A percentile compares a stretch with the other conserved stretches of the same genome.
Evolutionary conservation across 345 rosid species (phyloP).

Genomic region (Eutrema japonicum): DNA sequence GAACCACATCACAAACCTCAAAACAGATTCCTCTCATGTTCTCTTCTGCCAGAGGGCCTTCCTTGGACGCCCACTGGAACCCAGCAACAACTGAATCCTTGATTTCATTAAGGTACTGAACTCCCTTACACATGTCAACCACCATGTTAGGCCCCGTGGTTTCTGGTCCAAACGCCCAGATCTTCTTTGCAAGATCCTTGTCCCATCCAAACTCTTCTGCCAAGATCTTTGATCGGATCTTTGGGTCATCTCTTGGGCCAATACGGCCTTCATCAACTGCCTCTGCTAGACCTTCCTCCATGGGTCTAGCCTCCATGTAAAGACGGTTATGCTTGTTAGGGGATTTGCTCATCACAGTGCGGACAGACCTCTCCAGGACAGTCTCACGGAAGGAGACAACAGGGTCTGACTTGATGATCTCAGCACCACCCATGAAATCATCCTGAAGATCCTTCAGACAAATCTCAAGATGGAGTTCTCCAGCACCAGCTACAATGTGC

Average conservation of each 20-base stretch:
- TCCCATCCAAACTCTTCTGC: slow-evolving; percentile 88
- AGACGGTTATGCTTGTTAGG: slow-evolving; percentile 73
- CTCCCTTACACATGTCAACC: slow-evolving; percentile 92
- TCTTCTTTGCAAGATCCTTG: slow-evolving; percentile 86
- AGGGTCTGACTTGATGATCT: slow-evolving; percentile 71
- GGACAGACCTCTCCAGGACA: slow-evolving; percentile 34
- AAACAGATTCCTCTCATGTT: slow-evolving; percentile 91
- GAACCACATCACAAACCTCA: slow-evolving; percentile 85
- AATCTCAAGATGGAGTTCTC: slow-evolving; percentile 79
- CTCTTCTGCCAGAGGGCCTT: slow-evolving; percentile 75
- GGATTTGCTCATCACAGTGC: slow-evolving; percentile 45
- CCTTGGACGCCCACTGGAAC: slow-evolving; percentile 92
- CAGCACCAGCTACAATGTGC: slow-evolving; percentile 89
- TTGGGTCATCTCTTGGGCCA: slow-evolving; percentile 88
- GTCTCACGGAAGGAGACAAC: slow-evolving; percentile 81
- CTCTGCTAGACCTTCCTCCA: slow-evolving; percentile 84
- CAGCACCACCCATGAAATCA: slow-evolving; percentile 89
- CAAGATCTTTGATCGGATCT: slow-evolving; percentile 68
- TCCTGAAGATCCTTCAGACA: slow-evolving; percentile 82
- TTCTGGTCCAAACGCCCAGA: slow-evolving; percentile 90
- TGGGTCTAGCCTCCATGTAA: slow-evolving; percentile 83
- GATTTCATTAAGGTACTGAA: slow-evolving; percentile 82
- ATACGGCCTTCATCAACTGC: slow-evolving; percentile 83
- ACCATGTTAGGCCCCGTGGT: slow-evolving; percentile 89
- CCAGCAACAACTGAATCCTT: slow-evolving; percentile 92